Evolutionary conservation across 208 protist genomes (phyloP).

Genomic region (Crithidia sp.): DNA sequence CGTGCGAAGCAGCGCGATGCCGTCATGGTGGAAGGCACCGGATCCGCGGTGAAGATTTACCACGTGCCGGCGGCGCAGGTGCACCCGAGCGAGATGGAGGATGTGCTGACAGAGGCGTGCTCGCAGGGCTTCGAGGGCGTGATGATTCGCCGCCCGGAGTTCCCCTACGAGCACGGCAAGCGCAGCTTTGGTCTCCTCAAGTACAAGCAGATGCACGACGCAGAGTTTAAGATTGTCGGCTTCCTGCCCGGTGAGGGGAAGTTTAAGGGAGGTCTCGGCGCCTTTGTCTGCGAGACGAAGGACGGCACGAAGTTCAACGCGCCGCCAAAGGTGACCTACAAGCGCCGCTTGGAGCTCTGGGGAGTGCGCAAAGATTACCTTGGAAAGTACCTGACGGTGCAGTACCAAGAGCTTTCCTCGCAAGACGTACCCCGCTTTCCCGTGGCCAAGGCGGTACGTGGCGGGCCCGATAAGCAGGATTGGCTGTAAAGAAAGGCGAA

Average conservation of each 20-base stretch:
- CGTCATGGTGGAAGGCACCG: conserved; percentile 16
- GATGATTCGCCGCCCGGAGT: conserved; percentile 85
- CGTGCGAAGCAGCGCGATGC: conserved; percentile 37
- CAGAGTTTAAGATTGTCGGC: conserved; percentile 88
- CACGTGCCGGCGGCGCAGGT: conserved; percentile 85
- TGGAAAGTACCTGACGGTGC: conserved; percentile 84
- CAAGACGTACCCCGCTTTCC: conserved; percentile 92
- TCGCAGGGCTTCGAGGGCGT: conserved; percentile 90
- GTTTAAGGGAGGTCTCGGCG: conserved; percentile 82
- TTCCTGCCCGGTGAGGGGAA: conserved; percentile 85
- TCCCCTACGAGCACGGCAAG: conserved; percentile 90
- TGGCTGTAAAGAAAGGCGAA: conserved; percentile 65
- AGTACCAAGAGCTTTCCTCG: conserved; percentile 87
- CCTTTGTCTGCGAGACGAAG: conserved; percentile 87
- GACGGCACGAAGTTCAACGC: conserved; percentile 80
- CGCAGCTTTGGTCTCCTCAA: conserved; percentile 90
- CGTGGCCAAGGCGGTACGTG: conserved; percentile 80
- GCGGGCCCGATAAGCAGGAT: conserved; percentile 53
- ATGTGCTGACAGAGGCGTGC: conserved; percentile 81
- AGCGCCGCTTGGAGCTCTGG: conserved; percentile 73
- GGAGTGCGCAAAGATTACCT: conserved; percentile 55
- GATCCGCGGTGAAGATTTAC: conserved; percentile 61
- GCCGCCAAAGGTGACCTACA: conserved; percentile 65
- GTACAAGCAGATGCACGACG: conserved; percentile 92
- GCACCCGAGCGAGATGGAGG: conserved; percentile 75